Conservation (phyloP, 192 early-diverging fungal species). For the Coemansia sp. region DNA sequence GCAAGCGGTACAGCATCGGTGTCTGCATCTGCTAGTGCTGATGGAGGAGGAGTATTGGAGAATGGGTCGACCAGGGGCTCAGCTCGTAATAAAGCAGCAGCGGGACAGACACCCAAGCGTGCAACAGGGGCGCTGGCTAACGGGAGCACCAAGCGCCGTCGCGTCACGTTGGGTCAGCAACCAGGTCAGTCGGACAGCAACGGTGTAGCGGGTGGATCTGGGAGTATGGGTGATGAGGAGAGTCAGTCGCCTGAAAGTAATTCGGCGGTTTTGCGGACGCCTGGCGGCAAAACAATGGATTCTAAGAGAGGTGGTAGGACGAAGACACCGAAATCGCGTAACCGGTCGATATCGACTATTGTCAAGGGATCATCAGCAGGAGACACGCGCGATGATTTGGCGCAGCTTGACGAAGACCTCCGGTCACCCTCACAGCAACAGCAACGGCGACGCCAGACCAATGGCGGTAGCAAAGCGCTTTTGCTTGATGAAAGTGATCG, state of each 20-base stretch:
- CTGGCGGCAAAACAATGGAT: too few relatives aligned
- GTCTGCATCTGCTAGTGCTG: not conserved
- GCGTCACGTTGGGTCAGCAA: not conserved
- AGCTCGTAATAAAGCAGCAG: too few relatives aligned
- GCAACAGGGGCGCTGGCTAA: not conserved
- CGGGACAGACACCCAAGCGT: constrained; percentile 22
- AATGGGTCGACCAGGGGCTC: not conserved
- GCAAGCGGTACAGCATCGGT: not conserved
- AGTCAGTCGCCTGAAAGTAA: too few relatives aligned
- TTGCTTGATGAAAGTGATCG: not conserved
- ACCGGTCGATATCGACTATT: constrained; percentile 24
- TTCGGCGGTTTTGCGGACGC: too few relatives aligned
- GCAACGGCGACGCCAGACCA: not conserved
- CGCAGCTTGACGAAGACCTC: not conserved
- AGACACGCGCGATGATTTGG: not conserved
- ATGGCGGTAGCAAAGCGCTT: not conserved
- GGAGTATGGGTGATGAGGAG: too few relatives aligned
- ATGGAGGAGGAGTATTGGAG: not conserved
- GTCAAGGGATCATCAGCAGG: constrained; percentile 3
- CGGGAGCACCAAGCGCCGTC: not conserved
- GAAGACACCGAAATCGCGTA: constrained; percentile 16
- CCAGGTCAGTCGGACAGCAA: too few relatives aligned
- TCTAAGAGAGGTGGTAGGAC: constrained; percentile 4
- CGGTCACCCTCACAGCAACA: too few relatives aligned
- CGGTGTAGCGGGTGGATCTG: too few relatives aligned